These are phyloP conservation scores for Monocercomonoides exilis DNA, from an alignment of 78 protist genomes.

Conservation along the genomic window DNA sequence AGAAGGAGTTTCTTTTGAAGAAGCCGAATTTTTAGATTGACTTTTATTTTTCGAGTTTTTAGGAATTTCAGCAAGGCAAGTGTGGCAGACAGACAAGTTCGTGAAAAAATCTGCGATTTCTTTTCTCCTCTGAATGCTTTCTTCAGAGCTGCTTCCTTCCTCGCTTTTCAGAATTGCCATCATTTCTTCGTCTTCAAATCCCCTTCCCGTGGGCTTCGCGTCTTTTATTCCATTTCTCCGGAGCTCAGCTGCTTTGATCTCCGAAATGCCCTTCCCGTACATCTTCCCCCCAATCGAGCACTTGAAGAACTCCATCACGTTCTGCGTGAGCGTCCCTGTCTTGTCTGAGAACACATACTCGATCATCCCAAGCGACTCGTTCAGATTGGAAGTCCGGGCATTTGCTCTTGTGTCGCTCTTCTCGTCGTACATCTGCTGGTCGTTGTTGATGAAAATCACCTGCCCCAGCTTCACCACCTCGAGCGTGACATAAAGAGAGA, in stretches of 20 bases:
- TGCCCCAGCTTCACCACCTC: neutral
- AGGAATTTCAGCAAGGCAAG: conserved; percentile 39
- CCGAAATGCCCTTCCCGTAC: neutral
- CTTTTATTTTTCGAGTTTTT: no score
- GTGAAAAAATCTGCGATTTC: no score
- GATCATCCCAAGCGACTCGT: conserved; percentile 35
- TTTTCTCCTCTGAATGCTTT: no score
- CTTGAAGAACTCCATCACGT: conserved; percentile 24
- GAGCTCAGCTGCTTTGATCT: no score
- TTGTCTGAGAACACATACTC: conserved; percentile 42
- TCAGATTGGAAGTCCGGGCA: conserved; percentile 21
- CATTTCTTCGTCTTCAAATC: no score
- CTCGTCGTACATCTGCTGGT: neutral
- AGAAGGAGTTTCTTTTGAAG: no score
- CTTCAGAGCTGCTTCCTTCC: neutral
- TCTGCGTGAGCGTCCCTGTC: conserved; percentile 54
- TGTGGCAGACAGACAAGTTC: conserved; percentile 73
- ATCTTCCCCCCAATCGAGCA: neutral
- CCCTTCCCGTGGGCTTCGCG: no score
- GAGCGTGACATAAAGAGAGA: neutral
- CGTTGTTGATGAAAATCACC: neutral
- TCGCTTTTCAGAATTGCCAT: neutral
- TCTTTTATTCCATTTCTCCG: no score
- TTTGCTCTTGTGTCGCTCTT: neutral
- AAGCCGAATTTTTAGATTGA: no score